phyloP scores from a whole-genome alignment of 1,139 yeast species.

The Blastobotrys serpentis region DNA sequence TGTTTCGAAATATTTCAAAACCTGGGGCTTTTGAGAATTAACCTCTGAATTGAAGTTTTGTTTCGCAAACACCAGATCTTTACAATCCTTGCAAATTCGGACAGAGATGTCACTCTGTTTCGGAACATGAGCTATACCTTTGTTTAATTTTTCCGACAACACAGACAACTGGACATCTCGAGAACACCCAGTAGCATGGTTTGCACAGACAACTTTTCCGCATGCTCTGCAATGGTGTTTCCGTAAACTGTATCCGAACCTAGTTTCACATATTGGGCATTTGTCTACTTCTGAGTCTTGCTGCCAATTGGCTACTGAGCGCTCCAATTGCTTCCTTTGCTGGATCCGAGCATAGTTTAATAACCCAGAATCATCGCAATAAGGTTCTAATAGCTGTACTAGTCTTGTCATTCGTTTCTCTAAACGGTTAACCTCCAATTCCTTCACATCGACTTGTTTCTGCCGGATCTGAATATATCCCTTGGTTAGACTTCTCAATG shows the following conservation, averaged over 20 bases:
- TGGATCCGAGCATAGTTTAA: conserved; percentile 31
- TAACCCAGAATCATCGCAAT: conserved; percentile 26
- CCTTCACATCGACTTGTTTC: conserved; percentile 41
- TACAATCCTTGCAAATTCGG: conserved; percentile 70
- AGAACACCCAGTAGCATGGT: conserved; percentile 61
- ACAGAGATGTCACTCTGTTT: conserved; percentile 36
- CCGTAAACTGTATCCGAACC: conserved; percentile 59
- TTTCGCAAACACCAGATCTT: conserved; percentile 56
- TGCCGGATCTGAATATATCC: conserved; percentile 47
- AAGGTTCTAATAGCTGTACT: conserved; percentile 32
- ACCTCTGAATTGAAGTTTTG: conserved; percentile 50
- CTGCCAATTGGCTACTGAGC: conserved; percentile 67
- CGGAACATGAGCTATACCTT: conserved; percentile 25
- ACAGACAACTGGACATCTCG: conserved; percentile 61
- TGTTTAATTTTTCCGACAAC: conserved; percentile 43
- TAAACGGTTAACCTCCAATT: conserved; percentile 53
- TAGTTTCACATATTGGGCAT: conserved; percentile 64
- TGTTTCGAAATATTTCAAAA: conserved; percentile 37
- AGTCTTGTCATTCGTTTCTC: conserved; percentile 63
- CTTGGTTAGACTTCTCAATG: conserved; percentile 46
- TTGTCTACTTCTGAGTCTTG: conserved; percentile 49
- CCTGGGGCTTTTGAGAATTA: conserved; percentile 28
- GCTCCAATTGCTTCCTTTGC: conserved; percentile 46
- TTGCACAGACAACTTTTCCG: conserved; percentile 80
- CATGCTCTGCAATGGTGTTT: conserved; percentile 90